Evolutionary conservation across 495 filamentous ascomycete species (phyloP).

Genomic region (Letharia columbiana): DNA sequence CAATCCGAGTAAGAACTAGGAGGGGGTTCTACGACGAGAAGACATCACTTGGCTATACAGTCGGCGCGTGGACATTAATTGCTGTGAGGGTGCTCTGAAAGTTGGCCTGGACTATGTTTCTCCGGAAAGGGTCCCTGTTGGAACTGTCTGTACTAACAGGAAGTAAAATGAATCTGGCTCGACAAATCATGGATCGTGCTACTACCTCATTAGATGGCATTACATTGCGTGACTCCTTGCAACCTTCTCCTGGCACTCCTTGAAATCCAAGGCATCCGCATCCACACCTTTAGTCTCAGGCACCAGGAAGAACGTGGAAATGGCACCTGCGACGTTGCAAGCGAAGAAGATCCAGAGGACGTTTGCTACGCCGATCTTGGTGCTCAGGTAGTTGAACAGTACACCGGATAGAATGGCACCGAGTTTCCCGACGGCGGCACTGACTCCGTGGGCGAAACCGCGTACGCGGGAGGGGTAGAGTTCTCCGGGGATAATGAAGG

Average conservation of each 20-base stretch:
- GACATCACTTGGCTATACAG: too few relatives aligned
- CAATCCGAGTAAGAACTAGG: too few relatives aligned
- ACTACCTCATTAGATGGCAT: not conserved
- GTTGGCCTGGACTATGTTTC: too few relatives aligned
- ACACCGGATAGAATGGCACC: slow-evolving; percentile 52
- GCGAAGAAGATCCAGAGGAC: slow-evolving; percentile 32
- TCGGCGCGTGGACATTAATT: too few relatives aligned
- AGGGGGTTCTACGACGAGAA: too few relatives aligned
- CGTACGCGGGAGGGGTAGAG: slow-evolving; percentile 84
- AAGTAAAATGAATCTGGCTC: not conserved
- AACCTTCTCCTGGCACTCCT: slow-evolving; percentile 19
- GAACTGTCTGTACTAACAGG: not conserved
- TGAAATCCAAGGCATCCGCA: slow-evolving; percentile 29
- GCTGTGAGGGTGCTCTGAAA: too few relatives aligned
- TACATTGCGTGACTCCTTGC: not conserved
- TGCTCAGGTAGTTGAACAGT: slow-evolving; percentile 28
- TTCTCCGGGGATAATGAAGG: slow-evolving; percentile 85
- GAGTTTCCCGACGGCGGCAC: slow-evolving; percentile 72
- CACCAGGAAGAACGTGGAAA: slow-evolving; percentile 27
- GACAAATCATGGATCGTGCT: not conserved
- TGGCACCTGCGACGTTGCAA: slow-evolving; percentile 25
- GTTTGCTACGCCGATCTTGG: slow-evolving; percentile 24
- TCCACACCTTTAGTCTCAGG: slow-evolving; percentile 28
- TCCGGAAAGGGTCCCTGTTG: too few relatives aligned
- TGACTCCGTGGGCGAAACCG: slow-evolving; percentile 76